Evolutionary conservation across 345 rosid genomes (phyloP).

Genomic region (Gossypium rotundifolium): DNA sequence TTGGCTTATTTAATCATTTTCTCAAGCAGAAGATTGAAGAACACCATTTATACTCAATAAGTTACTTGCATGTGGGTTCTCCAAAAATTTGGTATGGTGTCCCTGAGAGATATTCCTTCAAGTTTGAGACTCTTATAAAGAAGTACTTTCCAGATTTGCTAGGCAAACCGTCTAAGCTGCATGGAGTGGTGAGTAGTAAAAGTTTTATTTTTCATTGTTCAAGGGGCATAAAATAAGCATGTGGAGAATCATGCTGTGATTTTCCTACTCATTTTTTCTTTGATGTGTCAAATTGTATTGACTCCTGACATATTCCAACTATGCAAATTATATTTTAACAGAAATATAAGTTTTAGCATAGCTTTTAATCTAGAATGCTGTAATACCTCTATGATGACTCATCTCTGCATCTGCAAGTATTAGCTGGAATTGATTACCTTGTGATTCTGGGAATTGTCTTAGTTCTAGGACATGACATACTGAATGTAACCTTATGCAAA

Average conservation of each 20-base stretch:
- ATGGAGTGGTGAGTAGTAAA: conserved; percentile 35
- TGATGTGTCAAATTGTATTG: not conserved
- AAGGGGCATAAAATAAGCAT: not conserved
- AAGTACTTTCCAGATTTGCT: conserved; percentile 27
- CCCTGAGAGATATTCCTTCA: conserved; percentile 37
- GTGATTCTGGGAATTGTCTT: not conserved
- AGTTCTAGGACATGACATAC: too few species aligned
- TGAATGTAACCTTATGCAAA: not conserved
- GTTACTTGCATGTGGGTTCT: conserved; percentile 61
- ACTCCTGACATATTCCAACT: not conserved
- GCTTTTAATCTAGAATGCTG: not conserved
- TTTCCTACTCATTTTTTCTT: not conserved
- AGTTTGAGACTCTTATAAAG: conserved; percentile 36
- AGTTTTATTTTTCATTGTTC: not conserved
- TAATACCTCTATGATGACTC: not conserved
- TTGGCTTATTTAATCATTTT: conserved; percentile 17
- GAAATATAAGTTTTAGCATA: not conserved
- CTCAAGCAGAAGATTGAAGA: conserved; percentile 58
- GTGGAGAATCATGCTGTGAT: not conserved
- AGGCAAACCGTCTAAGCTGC: conserved; percentile 23
- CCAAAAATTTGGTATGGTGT: conserved; percentile 62
- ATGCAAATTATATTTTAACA: not conserved
- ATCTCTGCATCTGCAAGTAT: not conserved
- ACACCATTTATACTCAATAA: conserved; percentile 53
- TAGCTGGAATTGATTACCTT: not conserved